Base-by-base conservation (phyloP, 2,329 filamentous ascomycete species). In the Colletotrichum camelliae region DNA sequence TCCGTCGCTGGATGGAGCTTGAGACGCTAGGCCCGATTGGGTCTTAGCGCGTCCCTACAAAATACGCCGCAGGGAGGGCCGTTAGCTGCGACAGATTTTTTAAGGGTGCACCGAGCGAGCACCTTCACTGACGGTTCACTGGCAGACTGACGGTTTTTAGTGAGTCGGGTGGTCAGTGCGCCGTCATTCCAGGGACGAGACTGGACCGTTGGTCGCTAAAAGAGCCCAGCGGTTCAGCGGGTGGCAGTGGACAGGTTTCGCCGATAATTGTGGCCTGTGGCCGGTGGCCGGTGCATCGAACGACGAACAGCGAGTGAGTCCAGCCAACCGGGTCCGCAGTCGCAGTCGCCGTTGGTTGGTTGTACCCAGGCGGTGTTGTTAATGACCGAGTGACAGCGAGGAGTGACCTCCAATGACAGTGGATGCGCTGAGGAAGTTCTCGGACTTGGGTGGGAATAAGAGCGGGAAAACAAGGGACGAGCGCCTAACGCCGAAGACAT, bases 1-100 rank as follows among this genome's bases (percentile, higher is more conserved):
- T 85, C 82, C 81, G 81, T 82, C 79, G 81, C 79, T 80, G 79
- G 80, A 81, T 82, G 80, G 79, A 82, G 81, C 81, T 81, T 78
- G 78, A 71, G 70, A 78, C 79, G 77, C 80, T 83, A 84, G 77
- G 76, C 83, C 83, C 70, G 67, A 81, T 83, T 81, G 76, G 82
- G 77, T 0, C 6, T 31, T 79, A 77, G 77, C 39, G 72, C 39
- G 33, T 67, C 77, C 74, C 78, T 78, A 78, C 77, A 79, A 78
- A 79, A 77, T 75, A 48, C 52, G 48, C 70, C 74, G 64, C 66
- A 74, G 74, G 66, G 74, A 75, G 70, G 43, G 64, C 73, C 73
- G 73, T 75, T 75, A 60, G 58, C 39, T 57, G 66, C n/a, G 33
- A 37, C 39, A 48, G 39, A n/a, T 48, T 52, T 52, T 52, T 52